A percentile compares a stretch with the other conserved stretches of the same genome.
Conservation (phyloP, 495 filamentous ascomycete species). For the Podospora anserina region DNA sequence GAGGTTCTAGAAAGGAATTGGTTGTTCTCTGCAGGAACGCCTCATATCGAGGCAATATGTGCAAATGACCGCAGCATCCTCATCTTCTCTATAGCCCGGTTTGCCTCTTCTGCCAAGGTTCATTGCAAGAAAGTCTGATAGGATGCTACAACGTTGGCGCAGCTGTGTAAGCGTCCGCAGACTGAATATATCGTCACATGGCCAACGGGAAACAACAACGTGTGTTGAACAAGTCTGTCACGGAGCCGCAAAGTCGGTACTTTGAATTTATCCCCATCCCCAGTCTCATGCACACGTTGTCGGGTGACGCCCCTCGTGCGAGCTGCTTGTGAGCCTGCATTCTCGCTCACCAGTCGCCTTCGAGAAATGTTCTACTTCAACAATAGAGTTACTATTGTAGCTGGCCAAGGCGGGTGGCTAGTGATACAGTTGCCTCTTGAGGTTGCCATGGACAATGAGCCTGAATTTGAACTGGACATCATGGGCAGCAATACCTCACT, state of each 20-base stretch:
- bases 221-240: not conserved
- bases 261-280: conserved; percentile 9
- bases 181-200: conserved; percentile 3
- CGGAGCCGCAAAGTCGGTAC: not conserved
- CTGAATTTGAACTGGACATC: not conserved
- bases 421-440: not conserved
- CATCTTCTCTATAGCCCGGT: not conserved
- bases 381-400: not conserved
- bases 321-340: not conserved
- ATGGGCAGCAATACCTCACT: not conserved
- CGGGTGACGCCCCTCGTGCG: conserved; percentile 1
- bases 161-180: not conserved
- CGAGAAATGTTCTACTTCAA: not conserved
- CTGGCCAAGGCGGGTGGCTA: not conserved
- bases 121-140: not conserved
- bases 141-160: not conserved
- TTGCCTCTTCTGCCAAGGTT: not conserved
- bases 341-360: not conserved
- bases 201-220: too few relatives aligned
- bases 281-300: conserved; percentile 3
- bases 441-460: not conserved
- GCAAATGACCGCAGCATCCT: not conserved
- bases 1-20: not conserved
- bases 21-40: not conserved
- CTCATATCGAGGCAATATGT: conserved; percentile 1